Base-by-base conservation (phyloP, 2,329 filamentous ascomycete genomes). In the Madurella fahalii region DNA sequence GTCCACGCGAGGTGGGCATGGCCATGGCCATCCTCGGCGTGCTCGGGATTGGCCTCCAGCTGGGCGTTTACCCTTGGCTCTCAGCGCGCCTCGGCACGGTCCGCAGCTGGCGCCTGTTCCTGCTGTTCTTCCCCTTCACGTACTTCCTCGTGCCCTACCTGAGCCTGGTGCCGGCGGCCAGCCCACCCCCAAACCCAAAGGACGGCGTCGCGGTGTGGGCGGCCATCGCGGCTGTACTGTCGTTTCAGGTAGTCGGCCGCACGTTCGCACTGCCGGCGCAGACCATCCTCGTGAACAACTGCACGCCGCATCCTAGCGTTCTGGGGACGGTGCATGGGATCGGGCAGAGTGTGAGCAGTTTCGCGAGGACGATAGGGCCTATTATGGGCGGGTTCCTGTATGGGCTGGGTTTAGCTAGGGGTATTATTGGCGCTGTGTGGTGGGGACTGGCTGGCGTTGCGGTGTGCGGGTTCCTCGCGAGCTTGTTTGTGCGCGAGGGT, bases 1-100 rank as follows among this genome's bases (percentile, higher is more conserved):
- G 82, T 0, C 84, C 88, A 0, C 77, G 80, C 1, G 80, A 82
- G 2, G 86, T 94, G 32, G 89, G 89, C n/a, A 72, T 89, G 42
- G 87, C 87, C 4, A 90, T 92, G 74, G 84, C 89, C 2, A 84
- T 88, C 49, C 79, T 94, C 15, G 90, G 89, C 9, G 71, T 82
- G 47, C 83, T 93, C 42, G 90, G 90, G n/a, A 86, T 94, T 39
- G 72, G 77, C 0, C 74, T 94, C 44, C 87, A 91, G 67, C 78
- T 90, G 11, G 74, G 87, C 47, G 71, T 90, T 9, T 93, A 92
- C 65, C 88, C 89, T 1, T 71, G 72, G 31, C 72, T 90, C 16
- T 88, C 88, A 45, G 73, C 77, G 2, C 79, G 79, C 2, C 77
- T 90, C 1, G 89, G 89, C 34, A 87, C 86, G 1, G 71, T 91